Evolutionary conservation across 2,329 filamentous ascomycete species (phyloP), one percentile per base, ranked within the genome.

Genomic region (Shiraia bambusicola): DNA sequence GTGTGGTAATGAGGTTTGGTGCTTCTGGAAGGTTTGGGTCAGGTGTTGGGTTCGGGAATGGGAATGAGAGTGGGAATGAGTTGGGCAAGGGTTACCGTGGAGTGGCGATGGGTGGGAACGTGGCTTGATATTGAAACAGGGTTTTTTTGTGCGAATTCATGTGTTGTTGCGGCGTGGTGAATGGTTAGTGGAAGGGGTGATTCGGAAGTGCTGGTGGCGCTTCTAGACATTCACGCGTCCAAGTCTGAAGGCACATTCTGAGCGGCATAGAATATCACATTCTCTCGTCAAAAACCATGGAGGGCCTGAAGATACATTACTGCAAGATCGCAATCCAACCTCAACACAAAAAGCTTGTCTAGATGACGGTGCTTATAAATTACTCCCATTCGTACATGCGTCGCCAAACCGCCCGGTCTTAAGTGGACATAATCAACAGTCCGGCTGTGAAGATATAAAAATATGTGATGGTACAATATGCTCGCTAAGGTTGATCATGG

Each of bases 401-500:
- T 36, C 43, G 37, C 42, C 41, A 41, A 33, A 38, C 39, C 34
- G 28, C 40, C 40, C 24, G 37, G 28, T 52, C 53, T 55, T 53
- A 43, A 45, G 41, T 39, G 52, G 56, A 34, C 50, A 50, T 47
- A 28, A 57, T 64, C 63, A 66, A 66, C 64, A 67, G 64, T 64
- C 64, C 63, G 59, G 64, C 63, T 67, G 64, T 58, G 52, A 59
- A 61, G 49, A 39, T 42, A 51, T 49, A 52, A 42, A 45, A 42
- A 47, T 41, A 48, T 34, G 47, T 41, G 39, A 30, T 41, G 37
- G 33, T 34, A 44, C 43, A 34, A 47, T 44, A 59, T 56, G 60
- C 60, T 59, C 59, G 62, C 62, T 63, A 54, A 55, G 52, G 64
- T 63, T 64, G 31, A 65, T 49, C 56, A 47, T 45, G 50, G 37